These are phyloP conservation scores for Leccinum incarnatum DNA, from an alignment of 768 basidiomycete species.

Conservation along the genomic window DNA sequence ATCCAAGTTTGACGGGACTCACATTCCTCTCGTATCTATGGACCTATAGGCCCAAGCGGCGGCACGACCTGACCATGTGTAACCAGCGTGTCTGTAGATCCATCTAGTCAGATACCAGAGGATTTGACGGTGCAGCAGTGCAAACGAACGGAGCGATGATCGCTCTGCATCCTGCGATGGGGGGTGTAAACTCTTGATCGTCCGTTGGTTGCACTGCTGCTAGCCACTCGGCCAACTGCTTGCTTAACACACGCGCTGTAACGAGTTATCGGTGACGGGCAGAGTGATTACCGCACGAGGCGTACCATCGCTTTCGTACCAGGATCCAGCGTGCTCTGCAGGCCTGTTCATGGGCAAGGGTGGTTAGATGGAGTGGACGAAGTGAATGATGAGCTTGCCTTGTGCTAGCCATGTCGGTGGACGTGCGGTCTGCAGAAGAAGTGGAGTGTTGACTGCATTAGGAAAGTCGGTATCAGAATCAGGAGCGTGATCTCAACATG, in stretches of 20 bases:
- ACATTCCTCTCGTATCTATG: slow-evolving; percentile 83
- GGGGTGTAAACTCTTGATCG: slow-evolving; percentile 53
- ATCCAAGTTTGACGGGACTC: slow-evolving; percentile 27
- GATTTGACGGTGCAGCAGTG: background rate
- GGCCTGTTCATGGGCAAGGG: slow-evolving; percentile 32
- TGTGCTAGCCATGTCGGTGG: slow-evolving; percentile 23
- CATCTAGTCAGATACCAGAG: slow-evolving; percentile 6
- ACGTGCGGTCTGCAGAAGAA: slow-evolving; percentile 15
- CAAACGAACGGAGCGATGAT: slow-evolving; percentile 88
- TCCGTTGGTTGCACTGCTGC: slow-evolving; percentile 48
- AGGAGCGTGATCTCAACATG: background rate
- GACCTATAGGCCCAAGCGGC: slow-evolving; percentile 96
- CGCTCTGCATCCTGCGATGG: slow-evolving; percentile 73
- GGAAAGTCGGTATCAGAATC: slow-evolving; percentile 13
- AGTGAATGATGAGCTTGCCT: slow-evolving; percentile 22
- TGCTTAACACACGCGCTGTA: slow-evolving; percentile 54
- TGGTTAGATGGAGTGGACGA: background rate
- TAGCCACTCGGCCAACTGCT: slow-evolving; percentile 66
- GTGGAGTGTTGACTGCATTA: slow-evolving; percentile 24
- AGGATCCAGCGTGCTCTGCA: slow-evolving; percentile 85
- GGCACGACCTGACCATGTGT: slow-evolving; percentile 88
- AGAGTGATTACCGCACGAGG: slow-evolving; percentile 13
- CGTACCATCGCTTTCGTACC: slow-evolving; percentile 78
- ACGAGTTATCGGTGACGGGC: slow-evolving; percentile 13
- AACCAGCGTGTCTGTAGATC: slow-evolving; percentile 83